Evolutionary conservation across 257 asterid genomes (phyloP).

Genomic region (Nicotiana undulata): DNA sequence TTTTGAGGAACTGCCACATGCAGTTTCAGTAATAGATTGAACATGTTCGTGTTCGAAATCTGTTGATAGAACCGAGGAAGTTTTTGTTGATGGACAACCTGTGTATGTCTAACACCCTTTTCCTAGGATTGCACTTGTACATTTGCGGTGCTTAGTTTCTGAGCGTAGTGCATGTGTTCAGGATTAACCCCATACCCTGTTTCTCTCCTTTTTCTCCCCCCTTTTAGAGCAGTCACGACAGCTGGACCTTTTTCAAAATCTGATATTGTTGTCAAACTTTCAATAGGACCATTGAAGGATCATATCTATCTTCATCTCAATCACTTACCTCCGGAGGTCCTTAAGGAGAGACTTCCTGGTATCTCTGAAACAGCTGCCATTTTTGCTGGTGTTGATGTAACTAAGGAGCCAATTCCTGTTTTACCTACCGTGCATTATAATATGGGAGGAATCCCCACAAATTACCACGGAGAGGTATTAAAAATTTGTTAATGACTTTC

Average conservation of each 20-base stretch:
- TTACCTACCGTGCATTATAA: conserved; percentile 95
- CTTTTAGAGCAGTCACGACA: not conserved
- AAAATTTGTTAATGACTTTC: not conserved
- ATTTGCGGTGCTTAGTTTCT: not conserved
- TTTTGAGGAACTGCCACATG: not conserved
- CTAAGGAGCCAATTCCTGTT: conserved; percentile 97
- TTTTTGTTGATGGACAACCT: not conserved
- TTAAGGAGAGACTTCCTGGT: conserved; percentile 97
- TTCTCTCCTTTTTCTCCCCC: not conserved
- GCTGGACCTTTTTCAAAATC: not conserved
- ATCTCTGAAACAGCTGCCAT: conserved; percentile 98
- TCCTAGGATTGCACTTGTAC: not conserved
- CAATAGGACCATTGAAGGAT: conserved; percentile 79
- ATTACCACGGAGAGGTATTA: conserved; percentile 87
- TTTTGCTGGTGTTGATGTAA: conserved; percentile 97
- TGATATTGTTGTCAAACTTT: conserved; percentile 4
- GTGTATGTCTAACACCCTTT: not conserved
- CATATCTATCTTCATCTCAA: conserved; percentile 94
- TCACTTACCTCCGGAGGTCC: conserved; percentile 98
- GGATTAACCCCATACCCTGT: not conserved
- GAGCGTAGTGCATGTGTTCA: not conserved
- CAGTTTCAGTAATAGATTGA: not conserved
- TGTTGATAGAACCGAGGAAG: not conserved
- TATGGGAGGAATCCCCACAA: conserved; percentile 99
- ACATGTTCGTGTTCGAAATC: not conserved